Percentiles rank a stretch among this genome's conserved stretches.
These are phyloP conservation scores for Cyberlindnera euphorbiiphila DNA, from an alignment of 805 yeast genomes.

Conservation along the genomic window DNA sequence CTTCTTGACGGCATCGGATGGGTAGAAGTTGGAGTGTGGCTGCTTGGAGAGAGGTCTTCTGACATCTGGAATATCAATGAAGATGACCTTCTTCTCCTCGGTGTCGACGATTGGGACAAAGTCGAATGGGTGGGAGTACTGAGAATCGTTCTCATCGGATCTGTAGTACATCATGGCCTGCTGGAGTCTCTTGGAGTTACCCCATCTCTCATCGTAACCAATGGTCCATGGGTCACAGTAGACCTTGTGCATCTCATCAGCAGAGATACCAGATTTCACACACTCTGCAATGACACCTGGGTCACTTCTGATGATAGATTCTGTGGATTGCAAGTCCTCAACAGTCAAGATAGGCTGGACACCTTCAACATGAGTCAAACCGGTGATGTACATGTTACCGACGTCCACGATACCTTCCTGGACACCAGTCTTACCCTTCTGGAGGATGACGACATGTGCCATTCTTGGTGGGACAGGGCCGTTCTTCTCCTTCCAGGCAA, in stretches of 20 bases:
- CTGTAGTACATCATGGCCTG: constrained; percentile 81
- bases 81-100: constrained; percentile 63
- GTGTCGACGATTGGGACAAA: constrained; percentile 81
- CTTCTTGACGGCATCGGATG: constrained; percentile 56
- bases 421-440: constrained; percentile 55
- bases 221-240: constrained; percentile 71
- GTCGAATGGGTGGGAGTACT: constrained; percentile 64
- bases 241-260: constrained; percentile 40
- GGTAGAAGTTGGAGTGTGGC: constrained; percentile 69
- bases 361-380: constrained; percentile 48
- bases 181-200: constrained; percentile 67
- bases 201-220: constrained; percentile 76
- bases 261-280: constrained; percentile 64
- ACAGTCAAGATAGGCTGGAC: constrained; percentile 75
- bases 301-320: constrained; percentile 62
- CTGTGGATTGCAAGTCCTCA: constrained; percentile 60
- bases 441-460: constrained; percentile 62
- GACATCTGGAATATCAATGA: constrained; percentile 69
- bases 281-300: constrained; percentile 72
- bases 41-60: constrained; percentile 68
- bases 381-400: constrained; percentile 42
- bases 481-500: constrained; percentile 59
- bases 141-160: constrained; percentile 71
- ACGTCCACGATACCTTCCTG: constrained; percentile 70
- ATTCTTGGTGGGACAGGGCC: constrained; percentile 66